Percentiles rank a stretch among this genome's conserved stretches.
These are phyloP conservation scores for Alnus glutinosa DNA, from an alignment of 306 rosid species.

Conservation along the genomic window DNA sequence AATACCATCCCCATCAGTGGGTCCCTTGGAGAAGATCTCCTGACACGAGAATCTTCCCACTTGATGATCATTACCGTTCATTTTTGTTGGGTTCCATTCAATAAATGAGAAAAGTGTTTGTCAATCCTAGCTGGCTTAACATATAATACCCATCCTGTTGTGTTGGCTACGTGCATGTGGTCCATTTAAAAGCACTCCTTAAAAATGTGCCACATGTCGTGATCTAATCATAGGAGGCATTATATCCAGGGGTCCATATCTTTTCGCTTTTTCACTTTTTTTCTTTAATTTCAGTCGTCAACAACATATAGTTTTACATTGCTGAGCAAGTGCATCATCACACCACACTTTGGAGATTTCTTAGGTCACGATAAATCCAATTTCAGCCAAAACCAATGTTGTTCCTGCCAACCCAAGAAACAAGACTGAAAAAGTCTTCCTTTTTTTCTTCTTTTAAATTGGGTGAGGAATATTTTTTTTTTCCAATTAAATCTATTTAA, in stretches of 20 bases:
- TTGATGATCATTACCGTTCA: constrained; percentile 45
- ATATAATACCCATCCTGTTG: constrained; percentile 23
- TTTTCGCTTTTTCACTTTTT: background rate
- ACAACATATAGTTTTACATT: background rate
- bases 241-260: background rate
- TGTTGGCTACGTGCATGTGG: constrained; percentile 19
- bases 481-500: no score
- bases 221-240: background rate
- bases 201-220: background rate
- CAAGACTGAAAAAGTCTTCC: no score
- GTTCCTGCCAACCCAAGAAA: no score
- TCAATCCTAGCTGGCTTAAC: constrained; percentile 43
- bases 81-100: constrained; percentile 37
- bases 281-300: background rate
- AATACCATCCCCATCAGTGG: constrained; percentile 26
- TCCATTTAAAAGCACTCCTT: background rate
- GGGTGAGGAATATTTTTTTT: no score
- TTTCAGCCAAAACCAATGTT: no score
- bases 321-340: background rate
- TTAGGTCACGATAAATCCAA: no score
- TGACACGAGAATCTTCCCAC: constrained; percentile 58
- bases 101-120: constrained; percentile 16
- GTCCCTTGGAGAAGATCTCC: constrained; percentile 57
- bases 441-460: no score
- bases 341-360: no score